Base-by-base conservation (phyloP, 2,329 filamentous ascomycete genomes). In the Tolypocladium album region DNA sequence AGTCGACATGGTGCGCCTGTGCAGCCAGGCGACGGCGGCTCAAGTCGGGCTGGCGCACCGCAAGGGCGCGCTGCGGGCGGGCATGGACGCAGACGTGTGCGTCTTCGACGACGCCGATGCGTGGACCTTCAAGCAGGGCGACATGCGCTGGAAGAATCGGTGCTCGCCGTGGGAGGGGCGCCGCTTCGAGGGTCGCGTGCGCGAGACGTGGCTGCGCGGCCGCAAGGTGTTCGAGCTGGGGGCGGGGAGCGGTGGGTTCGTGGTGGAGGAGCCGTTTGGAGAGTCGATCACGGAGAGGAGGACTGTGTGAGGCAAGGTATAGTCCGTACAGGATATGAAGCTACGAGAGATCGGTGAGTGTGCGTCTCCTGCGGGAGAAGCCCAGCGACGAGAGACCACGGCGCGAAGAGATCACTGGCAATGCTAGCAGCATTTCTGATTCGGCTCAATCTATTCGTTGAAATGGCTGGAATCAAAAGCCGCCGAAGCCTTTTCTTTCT, bases 61-160 rank as follows among this genome's bases (percentile, higher is more conserved):
- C 65, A 97, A 97, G 76, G 92, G 92, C 27, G 85, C 87, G 58
- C 74, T 96, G 42, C 82, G 80, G 58, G 86, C 85, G 0, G 92
- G 92, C 0, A 88, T 90, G 73, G 92, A 97, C 74, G 92, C 87
- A 3, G 92, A 97, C 72, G 80, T 96, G 42, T 92, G 90, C 67
- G 87, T 97, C 20, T 97, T 97, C 71, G 93, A 97, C 70, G 91
- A 96, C 64, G 76, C 81, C n/a, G 86, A 85, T 27, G 82, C 83
- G 66, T 99, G 93, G 82, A 82, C 86, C 31, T 86, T 96, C 58
- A 76, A 83, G 61, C 79, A 82, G 22, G 86, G 83, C 62, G 90
- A 91, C 57, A 96, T 99, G 92, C 82, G 94, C 65, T 99, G 96
- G 83, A 87, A 91, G 74, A 96, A 97, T 74, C 90, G 91, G 69